Percentiles rank a stretch among this genome's conserved stretches.
Evolutionary conservation across 2,329 filamentous ascomycete species (phyloP).

Genomic region (Fusarium veterinarium): DNA sequence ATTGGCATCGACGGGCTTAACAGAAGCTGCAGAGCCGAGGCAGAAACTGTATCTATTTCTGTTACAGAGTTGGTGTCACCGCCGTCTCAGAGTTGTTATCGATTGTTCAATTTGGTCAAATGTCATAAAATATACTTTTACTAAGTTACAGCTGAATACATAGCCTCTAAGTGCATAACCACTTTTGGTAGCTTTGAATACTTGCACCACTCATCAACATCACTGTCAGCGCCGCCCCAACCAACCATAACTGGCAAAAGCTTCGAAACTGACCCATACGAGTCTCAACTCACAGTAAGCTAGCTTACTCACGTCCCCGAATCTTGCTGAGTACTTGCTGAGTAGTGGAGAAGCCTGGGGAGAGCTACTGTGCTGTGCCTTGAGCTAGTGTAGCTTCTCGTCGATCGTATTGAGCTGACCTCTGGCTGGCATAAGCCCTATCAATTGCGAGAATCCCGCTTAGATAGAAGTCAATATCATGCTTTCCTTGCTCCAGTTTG

Average conservation of each 20-base stretch:
- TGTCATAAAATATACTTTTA: not conserved
- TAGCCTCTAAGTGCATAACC: not conserved
- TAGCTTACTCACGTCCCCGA: slow-evolving; percentile 4
- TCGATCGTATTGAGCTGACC: not conserved
- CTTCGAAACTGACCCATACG: not conserved
- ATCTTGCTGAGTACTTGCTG: not conserved
- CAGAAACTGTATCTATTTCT: not conserved
- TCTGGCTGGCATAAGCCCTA: not conserved
- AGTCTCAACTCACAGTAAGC: slow-evolving; percentile 7
- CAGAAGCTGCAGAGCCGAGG: not conserved
- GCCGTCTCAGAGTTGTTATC: not conserved
- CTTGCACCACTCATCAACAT: not conserved
- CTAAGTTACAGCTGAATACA: not conserved
- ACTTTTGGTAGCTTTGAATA: not conserved
- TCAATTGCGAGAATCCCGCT: not conserved
- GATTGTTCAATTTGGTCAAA: not conserved
- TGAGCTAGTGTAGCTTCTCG: not conserved
- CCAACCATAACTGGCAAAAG: not conserved
- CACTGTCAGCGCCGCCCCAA: not conserved
- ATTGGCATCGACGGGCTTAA: not conserved
- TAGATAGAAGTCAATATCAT: not conserved
- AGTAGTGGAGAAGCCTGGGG: not conserved
- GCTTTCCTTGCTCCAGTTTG: not conserved
- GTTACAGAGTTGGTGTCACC: not conserved
- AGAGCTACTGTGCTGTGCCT: not conserved